These are phyloP conservation scores for Fomitopsis schrenkii DNA, from an alignment of 1,284 basidiomycete species.

Conservation along the genomic window DNA sequence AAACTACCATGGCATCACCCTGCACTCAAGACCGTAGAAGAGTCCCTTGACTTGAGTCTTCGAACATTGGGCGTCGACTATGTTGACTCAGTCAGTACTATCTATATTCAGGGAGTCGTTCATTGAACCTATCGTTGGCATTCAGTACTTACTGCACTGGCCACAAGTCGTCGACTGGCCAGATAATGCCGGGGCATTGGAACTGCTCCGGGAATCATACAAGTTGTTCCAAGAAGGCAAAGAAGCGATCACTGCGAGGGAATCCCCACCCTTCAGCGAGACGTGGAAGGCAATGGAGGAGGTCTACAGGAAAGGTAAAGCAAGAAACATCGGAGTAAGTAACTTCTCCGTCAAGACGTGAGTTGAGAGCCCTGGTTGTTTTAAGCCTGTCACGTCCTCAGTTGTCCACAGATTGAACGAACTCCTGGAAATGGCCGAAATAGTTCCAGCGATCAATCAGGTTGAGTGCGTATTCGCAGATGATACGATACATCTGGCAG, in stretches of 20 bases:
- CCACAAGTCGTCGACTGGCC: constrained; percentile 24
- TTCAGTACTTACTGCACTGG: constrained; percentile 31
- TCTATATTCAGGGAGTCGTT: not conserved
- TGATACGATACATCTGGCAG: constrained; percentile 17
- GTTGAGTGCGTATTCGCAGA: constrained; percentile 37
- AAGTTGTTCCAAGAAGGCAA: constrained; percentile 13
- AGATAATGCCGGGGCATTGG: constrained; percentile 6
- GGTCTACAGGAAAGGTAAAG: constrained; percentile 39
- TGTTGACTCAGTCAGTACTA: constrained; percentile 24
- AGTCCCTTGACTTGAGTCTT: constrained; percentile 28
- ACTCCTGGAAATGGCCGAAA: constrained; percentile 34
- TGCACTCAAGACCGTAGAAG: constrained; percentile 16
- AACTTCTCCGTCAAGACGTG: constrained; percentile 63
- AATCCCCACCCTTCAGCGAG: constrained; percentile 39
- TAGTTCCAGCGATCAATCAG: constrained; percentile 64
- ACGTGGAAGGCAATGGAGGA: constrained; percentile 63
- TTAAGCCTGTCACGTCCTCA: too few species aligned
- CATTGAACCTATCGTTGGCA: not conserved
- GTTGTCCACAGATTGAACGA: constrained; percentile 32
- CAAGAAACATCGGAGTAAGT: constrained; percentile 64
- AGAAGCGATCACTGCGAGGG: constrained; percentile 17
- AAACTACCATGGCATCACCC: constrained; percentile 29
- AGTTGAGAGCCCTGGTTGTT: constrained; percentile 1
- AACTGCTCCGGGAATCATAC: not conserved
- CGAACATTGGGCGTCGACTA: constrained; percentile 28